phyloP scores from a whole-genome alignment of 2,329 filamentous ascomycete species.

The Metarhizium guizhouense region DNA sequence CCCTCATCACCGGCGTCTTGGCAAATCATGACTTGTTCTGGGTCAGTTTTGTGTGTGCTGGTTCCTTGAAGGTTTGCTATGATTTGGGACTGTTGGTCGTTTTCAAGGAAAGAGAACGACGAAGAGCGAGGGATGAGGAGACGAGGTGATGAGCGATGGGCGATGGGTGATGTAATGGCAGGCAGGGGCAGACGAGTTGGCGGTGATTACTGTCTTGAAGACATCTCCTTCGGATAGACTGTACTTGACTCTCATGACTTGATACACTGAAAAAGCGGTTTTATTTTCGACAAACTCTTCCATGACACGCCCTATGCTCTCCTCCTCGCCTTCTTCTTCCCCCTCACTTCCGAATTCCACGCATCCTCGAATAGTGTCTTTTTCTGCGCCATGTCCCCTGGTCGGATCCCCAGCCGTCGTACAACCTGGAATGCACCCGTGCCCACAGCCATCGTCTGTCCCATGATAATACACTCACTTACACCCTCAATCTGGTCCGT shows the following conservation, averaged over 20 bases:
- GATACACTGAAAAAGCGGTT: no score
- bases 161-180: neutral
- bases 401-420: conserved; percentile 59
- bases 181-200: no score
- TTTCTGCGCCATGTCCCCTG: conserved; percentile 47
- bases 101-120: conserved; percentile 10
- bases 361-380: conserved; percentile 64
- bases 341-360: conserved; percentile 32
- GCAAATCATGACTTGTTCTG: conserved; percentile 48
- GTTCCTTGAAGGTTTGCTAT: conserved; percentile 51
- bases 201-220: neutral
- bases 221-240: no score
- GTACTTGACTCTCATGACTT: no score
- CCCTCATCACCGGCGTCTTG: conserved; percentile 54
- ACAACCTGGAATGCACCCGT: conserved; percentile 91
- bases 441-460: conserved; percentile 84
- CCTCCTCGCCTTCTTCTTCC: conserved; percentile 6
- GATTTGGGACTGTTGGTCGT: conserved; percentile 46
- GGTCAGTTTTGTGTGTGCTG: conserved; percentile 54
- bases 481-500: conserved; percentile 89
- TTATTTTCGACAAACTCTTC: no score
- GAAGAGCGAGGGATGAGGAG: neutral
- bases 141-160: neutral
- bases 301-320: neutral
- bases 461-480: conserved; percentile 96